A percentile compares a stretch with the other conserved stretches of the same genome.
These are phyloP conservation scores for Spongispora temasekensis DNA, from an alignment of 1,284 basidiomycete species.

Conservation along the genomic window DNA sequence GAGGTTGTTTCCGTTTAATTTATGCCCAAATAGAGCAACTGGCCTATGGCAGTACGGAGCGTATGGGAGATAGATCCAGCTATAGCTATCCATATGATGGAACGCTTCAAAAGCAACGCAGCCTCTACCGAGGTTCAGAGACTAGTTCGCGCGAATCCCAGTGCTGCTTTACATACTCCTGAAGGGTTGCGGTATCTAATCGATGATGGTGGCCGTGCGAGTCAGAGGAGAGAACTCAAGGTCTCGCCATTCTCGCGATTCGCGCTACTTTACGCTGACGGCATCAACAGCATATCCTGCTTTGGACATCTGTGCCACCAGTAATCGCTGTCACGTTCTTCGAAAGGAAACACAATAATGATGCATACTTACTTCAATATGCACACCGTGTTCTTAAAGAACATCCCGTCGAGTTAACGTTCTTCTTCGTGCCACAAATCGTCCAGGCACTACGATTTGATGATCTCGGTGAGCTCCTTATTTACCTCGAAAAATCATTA, in stretches of 20 bases:
- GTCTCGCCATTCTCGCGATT: slow-evolving; percentile 39
- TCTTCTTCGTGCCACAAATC: slow-evolving; percentile 99
- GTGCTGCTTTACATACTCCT: slow-evolving; percentile 71
- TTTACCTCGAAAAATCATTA: neutral
- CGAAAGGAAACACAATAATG: slow-evolving; percentile 79
- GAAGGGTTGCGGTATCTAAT: slow-evolving; percentile 83
- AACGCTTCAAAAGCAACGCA: slow-evolving; percentile 76
- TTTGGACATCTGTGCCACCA: slow-evolving; percentile 91
- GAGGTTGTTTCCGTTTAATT: slow-evolving; percentile 6
- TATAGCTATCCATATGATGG: slow-evolving; percentile 81
- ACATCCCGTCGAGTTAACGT: slow-evolving; percentile 92
- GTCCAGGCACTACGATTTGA: slow-evolving; percentile 94
- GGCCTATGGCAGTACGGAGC: slow-evolving; percentile 68
- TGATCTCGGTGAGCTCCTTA: slow-evolving; percentile 63
- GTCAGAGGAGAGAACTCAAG: slow-evolving; percentile 69
- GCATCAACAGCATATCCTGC: slow-evolving; percentile 66
- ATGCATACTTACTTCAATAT: slow-evolving; percentile 92
- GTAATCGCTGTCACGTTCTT: slow-evolving; percentile 87
- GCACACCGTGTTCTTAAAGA: slow-evolving; percentile 95
- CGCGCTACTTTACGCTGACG: slow-evolving; percentile 16
- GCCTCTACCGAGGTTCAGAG: slow-evolving; percentile 73
- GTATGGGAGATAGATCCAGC: slow-evolving; percentile 87
- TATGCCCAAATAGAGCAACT: slow-evolving; percentile 54
- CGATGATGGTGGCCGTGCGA: slow-evolving; percentile 65
- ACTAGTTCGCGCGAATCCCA: slow-evolving; percentile 75